Base-by-base conservation (phyloP, 2,329 filamentous ascomycete species). In the Fusarium sulawesiense region DNA sequence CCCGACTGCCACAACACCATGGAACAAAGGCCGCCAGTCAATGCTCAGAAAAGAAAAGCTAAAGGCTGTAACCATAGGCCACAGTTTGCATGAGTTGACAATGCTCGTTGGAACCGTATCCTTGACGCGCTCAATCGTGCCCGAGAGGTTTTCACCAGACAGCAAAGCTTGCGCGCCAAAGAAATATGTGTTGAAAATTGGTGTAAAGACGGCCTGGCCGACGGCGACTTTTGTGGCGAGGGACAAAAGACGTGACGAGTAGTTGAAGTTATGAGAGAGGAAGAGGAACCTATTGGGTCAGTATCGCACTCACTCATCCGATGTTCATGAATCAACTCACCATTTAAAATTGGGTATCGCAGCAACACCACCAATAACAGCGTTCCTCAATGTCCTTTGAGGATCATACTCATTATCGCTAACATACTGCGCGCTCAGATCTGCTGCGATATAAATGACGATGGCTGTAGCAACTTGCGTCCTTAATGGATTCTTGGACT, bases 11-110 rank as follows among this genome's bases (percentile, higher is more conserved):
- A 97, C 87, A 9, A 91, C 82, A 2, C 92, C 93, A 0, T 91
- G 89, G 73, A 97, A 96, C 18, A 97, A 86, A 73, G 89, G 92
- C 53, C 94, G 85, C 79, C 93, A 95, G 76, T 95, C 89, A 49
- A 93, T 84, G 27, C 90, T 88, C 7, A 98, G 83, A 75, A 93
- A 96, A n/a, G 91, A 89, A 76, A 98, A 97, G 78, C 87, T 94
- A 77, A 98, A 91, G 0, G 93, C 93, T 16, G 92, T 97, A 18
- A 97, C 91, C 1, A 89, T 89, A 0, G 94, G 95, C 94, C 94
- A 98, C 25, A 98, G 80, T 82, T 97, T 97, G 78, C 90, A 89
- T 64, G 91, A 92, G 78, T 96, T 97, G 76, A 89, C 78, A 76
- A 93, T 88, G 76, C 91, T 94, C 25, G 86, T 85, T 1, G 94